A percentile compares a stretch with the other conserved stretches of the same genome.
Evolutionary conservation across 148 eudicot genomes (phyloP).

Genomic region (Tetragonia tetragonoides): DNA sequence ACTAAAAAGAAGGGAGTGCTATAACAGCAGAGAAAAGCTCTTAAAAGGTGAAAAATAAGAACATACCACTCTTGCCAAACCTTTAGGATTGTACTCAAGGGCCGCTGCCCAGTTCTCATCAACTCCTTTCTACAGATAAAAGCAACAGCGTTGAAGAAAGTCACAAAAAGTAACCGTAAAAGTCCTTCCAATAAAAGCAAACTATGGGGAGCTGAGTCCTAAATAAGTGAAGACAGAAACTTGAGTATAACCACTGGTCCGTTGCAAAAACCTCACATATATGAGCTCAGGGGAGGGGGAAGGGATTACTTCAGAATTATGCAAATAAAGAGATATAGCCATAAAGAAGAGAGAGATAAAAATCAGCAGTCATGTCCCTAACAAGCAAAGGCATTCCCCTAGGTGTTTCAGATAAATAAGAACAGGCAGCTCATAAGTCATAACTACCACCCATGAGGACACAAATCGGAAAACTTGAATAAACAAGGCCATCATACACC

Average conservation of each 20-base stretch:
- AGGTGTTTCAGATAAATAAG: background rate
- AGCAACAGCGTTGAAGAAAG: slow-evolving; percentile 17
- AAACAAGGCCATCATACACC: background rate
- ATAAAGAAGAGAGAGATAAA: background rate
- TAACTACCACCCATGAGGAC: background rate
- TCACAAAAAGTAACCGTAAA: slow-evolving; percentile 7
- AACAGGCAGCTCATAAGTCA: background rate
- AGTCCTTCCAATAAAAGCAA: too few relatives aligned
- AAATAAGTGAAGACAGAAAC: too few relatives aligned
- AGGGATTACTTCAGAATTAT: too few relatives aligned
- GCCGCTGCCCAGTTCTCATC: slow-evolving; percentile 99
- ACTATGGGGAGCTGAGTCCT: background rate
- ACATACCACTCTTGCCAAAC: slow-evolving; percentile 93
- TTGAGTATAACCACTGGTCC: too few relatives aligned
- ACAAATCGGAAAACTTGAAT: background rate
- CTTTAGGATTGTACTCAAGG: slow-evolving; percentile 94
- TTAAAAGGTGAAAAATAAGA: background rate
- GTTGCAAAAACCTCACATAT: too few relatives aligned
- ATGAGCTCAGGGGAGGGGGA: too few relatives aligned
- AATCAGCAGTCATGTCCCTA: background rate
- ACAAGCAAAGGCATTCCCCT: background rate
- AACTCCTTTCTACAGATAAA: slow-evolving; percentile 76
- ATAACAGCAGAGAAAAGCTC: background rate
- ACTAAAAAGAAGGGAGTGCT: too few relatives aligned
- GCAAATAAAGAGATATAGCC: background rate